Evolutionary conservation across 176 grass and related monocot genomes (phyloP).

Genomic region (Chloris gayana): DNA sequence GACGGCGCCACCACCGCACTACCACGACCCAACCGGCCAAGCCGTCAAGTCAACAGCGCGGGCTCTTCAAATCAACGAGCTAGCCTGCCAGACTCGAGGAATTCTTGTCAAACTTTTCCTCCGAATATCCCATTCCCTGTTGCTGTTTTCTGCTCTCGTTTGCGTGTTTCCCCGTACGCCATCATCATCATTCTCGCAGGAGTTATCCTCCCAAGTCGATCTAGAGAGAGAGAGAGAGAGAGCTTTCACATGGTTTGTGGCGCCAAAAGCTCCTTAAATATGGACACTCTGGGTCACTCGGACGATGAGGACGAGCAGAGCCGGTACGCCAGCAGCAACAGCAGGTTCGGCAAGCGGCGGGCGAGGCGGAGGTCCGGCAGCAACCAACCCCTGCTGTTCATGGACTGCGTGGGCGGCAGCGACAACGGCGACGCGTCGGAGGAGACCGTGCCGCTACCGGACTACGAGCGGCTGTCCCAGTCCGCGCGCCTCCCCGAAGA

Average conservation of each 20-base stretch:
- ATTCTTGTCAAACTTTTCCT: conserved; percentile 30
- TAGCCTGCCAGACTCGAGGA: neutral
- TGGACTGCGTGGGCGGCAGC: conserved; percentile 48
- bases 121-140: neutral
- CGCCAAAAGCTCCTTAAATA: conserved; percentile 37
- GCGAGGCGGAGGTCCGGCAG: conserved; percentile 26
- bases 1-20: neutral
- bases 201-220: conserved; percentile 31
- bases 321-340: neutral
- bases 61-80: neutral
- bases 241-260: conserved; percentile 31
- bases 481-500: conserved; percentile 49
- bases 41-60: conserved; percentile 25
- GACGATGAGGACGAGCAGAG: conserved; percentile 34
- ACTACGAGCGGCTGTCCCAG: conserved; percentile 70
- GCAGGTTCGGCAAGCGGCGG: conserved; percentile 22
- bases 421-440: conserved; percentile 8
- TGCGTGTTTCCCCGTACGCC: neutral
- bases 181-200: neutral
- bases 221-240: conserved; percentile 15
- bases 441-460: conserved; percentile 66
- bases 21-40: neutral
- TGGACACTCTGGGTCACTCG: conserved; percentile 39
- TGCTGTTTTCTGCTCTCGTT: conserved; percentile 7
- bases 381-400: conserved; percentile 47